Percentiles rank a stretch among this genome's conserved stretches.
These are phyloP conservation scores for Berberis vulgaris DNA, from an alignment of 164 flowering plant genomes.

Conservation along the genomic window DNA sequence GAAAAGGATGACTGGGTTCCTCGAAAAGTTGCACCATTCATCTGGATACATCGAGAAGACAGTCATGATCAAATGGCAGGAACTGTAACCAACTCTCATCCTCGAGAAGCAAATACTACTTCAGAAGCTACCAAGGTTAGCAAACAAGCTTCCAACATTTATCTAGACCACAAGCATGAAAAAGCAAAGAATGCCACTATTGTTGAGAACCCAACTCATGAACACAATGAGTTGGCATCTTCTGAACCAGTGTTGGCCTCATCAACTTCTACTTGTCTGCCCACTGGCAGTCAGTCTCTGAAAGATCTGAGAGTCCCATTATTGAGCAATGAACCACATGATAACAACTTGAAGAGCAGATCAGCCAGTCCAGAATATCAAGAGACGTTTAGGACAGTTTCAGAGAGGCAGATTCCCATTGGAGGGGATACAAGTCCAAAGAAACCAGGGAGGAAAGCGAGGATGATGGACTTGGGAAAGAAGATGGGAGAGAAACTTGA, in stretches of 20 bases:
- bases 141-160: constrained; percentile 7
- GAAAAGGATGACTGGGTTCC: constrained; percentile 95
- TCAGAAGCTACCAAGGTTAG: constrained; percentile 14
- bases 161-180: constrained; percentile 21
- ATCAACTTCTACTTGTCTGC: constrained; percentile 13
- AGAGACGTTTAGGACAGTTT: constrained; percentile 19
- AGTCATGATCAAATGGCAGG: neutral
- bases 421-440: constrained; percentile 44
- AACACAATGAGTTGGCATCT: constrained; percentile 8
- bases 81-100: constrained; percentile 10
- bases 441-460: constrained; percentile 59
- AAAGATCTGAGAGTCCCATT: constrained; percentile 42
- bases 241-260: constrained; percentile 3
- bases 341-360: constrained; percentile 7
- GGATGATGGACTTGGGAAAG: constrained; percentile 82
- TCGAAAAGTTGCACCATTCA: constrained; percentile 13
- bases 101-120: constrained; percentile 20
- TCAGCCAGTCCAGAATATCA: constrained; percentile 16
- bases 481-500: constrained; percentile 90
- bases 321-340: constrained; percentile 22
- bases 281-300: constrained; percentile 11
- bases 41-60: constrained; percentile 4
- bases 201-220: constrained; percentile 10
- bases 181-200: constrained; percentile 16
- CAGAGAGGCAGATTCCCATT: constrained; percentile 17